These are phyloP conservation scores for Xanthoceras sorbifolium DNA, from an alignment of 345 rosid species.

Conservation along the genomic window DNA sequence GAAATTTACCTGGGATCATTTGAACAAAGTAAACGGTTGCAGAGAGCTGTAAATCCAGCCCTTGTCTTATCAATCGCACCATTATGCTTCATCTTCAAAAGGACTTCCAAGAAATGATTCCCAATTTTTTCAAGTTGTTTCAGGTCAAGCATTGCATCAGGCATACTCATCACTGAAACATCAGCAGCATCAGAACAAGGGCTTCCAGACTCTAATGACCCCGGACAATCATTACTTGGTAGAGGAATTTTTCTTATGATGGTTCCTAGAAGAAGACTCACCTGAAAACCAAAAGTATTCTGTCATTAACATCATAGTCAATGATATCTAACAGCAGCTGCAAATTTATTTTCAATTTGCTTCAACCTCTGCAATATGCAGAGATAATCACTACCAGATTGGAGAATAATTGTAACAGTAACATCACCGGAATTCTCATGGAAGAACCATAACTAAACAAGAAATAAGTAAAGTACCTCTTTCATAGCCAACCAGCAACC, in stretches of 20 bases:
- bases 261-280: constrained; percentile 93
- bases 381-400: neutral
- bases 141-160: constrained; percentile 66
- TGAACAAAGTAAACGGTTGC: constrained; percentile 95
- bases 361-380: constrained; percentile 6
- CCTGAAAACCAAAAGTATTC: constrained; percentile 51
- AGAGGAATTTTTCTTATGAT: constrained; percentile 88
- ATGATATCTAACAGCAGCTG: neutral
- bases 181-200: constrained; percentile 33
- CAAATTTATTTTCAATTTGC: neutral
- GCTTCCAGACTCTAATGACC: constrained; percentile 35
- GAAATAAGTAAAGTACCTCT: constrained; percentile 60
- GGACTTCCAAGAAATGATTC: constrained; percentile 92
- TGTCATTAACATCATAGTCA: neutral
- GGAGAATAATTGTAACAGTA: neutral
- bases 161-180: constrained; percentile 25
- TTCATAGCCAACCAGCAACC: constrained; percentile 99
- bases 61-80: constrained; percentile 99
- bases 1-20: constrained; percentile 70
- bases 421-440: neutral
- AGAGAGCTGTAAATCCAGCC: constrained; percentile 95
- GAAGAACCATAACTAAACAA: constrained; percentile 22
- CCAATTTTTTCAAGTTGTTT: constrained; percentile 87
- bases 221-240: constrained; percentile 50
- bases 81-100: constrained; percentile 93